Base-by-base conservation (phyloP, 768 basidiomycete species). In the Lactifluus rugatus region DNA sequence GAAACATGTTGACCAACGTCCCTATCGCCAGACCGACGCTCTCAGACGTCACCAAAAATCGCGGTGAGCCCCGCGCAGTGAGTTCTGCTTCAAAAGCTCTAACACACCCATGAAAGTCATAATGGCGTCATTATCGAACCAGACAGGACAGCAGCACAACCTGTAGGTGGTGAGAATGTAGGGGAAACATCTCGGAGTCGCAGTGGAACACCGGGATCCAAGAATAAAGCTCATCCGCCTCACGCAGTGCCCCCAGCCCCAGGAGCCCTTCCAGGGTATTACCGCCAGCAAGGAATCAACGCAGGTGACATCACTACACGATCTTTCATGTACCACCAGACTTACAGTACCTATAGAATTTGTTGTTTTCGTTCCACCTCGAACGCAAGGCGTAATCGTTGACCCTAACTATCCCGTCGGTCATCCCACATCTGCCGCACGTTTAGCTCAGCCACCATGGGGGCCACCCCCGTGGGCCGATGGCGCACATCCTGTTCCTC, bases 21-120 rank as follows among this genome's bases (percentile, higher is more conserved):
- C 14, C 42, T 19, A 53, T 45, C 51, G 59, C 48, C 64, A 89
- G 87, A 84, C 85, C n/a, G 87, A 89, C 70, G 87, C 87, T 19
- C 75, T 87, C n/a, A 76, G 84, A 45, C 76, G 87, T 65, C 87
- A 89, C 68, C 84, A 88, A 71, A 87, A 87, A 65, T 87, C 87
- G 61, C 80, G 86, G 87, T 85, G 61, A 61, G 76, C 66, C 36
- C 32, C n/a, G 41, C 17, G 49, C 44, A 62, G 42, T 54, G 58
- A 41, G 23, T 56, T 17, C 55, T 37, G 44, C 46, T 50, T 58
- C 49, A 45, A 32, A n/a, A 51, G 14, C 31, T 48, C 26, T 56
- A 54, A 57, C 31, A 47, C 41, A 21, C 61, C 49, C 31, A 16
- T 26, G 42, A 36, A 47, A 83, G 85, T 65, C 86, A 87, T 62